A percentile compares a stretch with the other conserved stretches of the same genome.
Conservation (phyloP, 805 yeast genomes). For the Ascoidea asiatica region DNA sequence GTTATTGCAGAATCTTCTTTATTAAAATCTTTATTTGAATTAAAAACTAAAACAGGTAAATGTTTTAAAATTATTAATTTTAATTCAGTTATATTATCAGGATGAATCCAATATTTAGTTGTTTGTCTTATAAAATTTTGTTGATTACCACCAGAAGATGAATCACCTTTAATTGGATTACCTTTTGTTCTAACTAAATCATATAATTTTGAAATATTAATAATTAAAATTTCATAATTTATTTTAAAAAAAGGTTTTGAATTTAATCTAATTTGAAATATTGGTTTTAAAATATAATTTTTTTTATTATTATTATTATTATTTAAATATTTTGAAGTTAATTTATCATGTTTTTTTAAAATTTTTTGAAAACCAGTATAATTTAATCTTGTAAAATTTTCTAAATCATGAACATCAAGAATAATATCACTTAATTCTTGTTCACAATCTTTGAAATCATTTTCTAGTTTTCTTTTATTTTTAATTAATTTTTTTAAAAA, state of each 20-base stretch:
- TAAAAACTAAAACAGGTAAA: conserved; percentile 92
- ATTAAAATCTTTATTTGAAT: conserved; percentile 91
- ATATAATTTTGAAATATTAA: conserved; percentile 76
- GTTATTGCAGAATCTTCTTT: conserved; percentile 92
- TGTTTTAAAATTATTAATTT: conserved; percentile 87
- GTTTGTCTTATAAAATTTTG: conserved; percentile 98
- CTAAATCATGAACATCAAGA: conserved; percentile 95
- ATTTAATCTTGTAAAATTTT: conserved; percentile 84
- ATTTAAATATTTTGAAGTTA: conserved; percentile 25
- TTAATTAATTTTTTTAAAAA: too few relatives aligned
- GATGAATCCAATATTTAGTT: conserved; percentile 98
- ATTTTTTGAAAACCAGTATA: conserved; percentile 97
- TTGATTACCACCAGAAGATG: conserved; percentile 96
- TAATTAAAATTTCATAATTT: conserved; percentile 80
- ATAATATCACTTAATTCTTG: conserved; percentile 75
- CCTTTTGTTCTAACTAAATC: conserved; percentile 94
- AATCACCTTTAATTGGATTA: conserved; percentile 87
- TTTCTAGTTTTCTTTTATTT: too few relatives aligned
- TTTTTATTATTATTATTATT: too few relatives aligned
- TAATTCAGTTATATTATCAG: conserved; percentile 93
- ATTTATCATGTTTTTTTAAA: conserved; percentile 91
- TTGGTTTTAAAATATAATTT: conserved; percentile 71
- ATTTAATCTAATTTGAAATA: conserved; percentile 84
- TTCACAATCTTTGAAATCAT: conserved; percentile 62
- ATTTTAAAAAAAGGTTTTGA: conserved; percentile 94